These are phyloP conservation scores for Vigna radiata DNA, from an alignment of 306 rosid species.

Conservation along the genomic window DNA sequence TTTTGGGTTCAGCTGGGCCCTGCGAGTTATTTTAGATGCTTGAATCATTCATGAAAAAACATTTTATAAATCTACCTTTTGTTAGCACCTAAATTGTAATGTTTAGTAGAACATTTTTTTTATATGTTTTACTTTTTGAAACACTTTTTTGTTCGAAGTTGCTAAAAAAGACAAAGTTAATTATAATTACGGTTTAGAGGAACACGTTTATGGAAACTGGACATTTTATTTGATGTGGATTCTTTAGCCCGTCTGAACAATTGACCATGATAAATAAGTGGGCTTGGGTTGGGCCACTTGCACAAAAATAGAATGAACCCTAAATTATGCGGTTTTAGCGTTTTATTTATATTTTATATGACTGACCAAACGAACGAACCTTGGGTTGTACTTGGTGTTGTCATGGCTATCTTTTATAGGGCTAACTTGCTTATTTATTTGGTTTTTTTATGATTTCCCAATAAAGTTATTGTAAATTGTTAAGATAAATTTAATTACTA, in stretches of 20 bases:
- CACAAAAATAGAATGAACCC: not conserved
- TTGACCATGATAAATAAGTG: conserved; percentile 3
- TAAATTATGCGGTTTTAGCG: not conserved
- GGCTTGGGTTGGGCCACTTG: conserved; percentile 10
- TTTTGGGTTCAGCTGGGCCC: too few relatives aligned
- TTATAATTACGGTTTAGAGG: not conserved
- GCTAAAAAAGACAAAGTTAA: not conserved
- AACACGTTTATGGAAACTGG: not conserved
- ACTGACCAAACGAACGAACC: not conserved
- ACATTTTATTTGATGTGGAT: not conserved
- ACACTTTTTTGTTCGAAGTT: not conserved
- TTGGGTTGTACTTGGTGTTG: not conserved
- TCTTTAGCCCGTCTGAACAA: not conserved
- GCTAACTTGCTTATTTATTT: not conserved
- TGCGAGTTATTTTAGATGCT: not conserved
- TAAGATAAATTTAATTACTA: not conserved
- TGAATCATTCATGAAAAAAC: conserved; percentile 10
- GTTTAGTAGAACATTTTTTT: not conserved
- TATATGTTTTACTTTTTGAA: not conserved
- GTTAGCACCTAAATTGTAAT: not conserved
- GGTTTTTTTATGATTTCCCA: not conserved
- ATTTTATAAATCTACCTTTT: conserved; percentile 8
- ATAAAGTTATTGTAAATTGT: not conserved
- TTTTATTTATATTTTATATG: not conserved
- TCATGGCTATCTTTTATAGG: not conserved